A percentile compares a stretch with the other conserved stretches of the same genome.
Conservation (phyloP, 805 yeast genomes). For the Crinitomyces ghanaensis region DNA sequence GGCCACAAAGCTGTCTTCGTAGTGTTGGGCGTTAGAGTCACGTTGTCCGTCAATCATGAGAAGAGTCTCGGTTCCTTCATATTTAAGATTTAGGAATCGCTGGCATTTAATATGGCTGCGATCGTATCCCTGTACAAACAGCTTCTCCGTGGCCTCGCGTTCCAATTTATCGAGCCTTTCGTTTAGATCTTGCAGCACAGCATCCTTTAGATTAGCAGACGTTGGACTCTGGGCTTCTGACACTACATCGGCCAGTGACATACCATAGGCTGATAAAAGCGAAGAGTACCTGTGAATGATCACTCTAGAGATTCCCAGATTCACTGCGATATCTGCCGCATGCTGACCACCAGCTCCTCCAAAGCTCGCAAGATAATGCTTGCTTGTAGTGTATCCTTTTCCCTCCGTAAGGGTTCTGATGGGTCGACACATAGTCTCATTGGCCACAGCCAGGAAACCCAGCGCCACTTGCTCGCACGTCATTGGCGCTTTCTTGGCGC, state of each 20-base stretch:
- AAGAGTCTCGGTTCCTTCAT: conserved; percentile 82
- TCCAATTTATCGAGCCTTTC: conserved; percentile 36
- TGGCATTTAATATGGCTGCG: conserved; percentile 41
- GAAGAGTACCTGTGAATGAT: conserved; percentile 75
- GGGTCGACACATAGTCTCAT: conserved; percentile 86
- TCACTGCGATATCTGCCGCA: conserved; percentile 64
- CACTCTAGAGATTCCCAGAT: conserved; percentile 56
- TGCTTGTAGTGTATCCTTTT: conserved; percentile 55
- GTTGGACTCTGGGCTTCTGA: conserved; percentile 71
- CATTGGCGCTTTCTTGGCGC: conserved; percentile 25
- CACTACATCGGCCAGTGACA: conserved; percentile 76
- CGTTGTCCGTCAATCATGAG: conserved; percentile 44
- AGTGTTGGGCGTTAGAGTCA: conserved; percentile 2
- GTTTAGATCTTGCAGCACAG: conserved; percentile 28
- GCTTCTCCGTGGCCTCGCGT: conserved; percentile 31
- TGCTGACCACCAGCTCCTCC: conserved; percentile 96
- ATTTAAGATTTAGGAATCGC: conserved; percentile 63
- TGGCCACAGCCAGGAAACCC: conserved; percentile 76
- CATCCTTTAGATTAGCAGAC: conserved; percentile 31
- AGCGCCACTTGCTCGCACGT: conserved; percentile 60
- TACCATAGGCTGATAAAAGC: conserved; percentile 78
- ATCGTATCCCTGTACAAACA: conserved; percentile 43
- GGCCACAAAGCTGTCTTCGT: conserved; percentile 35
- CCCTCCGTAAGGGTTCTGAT: conserved; percentile 77
- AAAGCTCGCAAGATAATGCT: conserved; percentile 67